phyloP scores from a whole-genome alignment of 441 rosid genomes.

The Gossypium schwendimanii region DNA sequence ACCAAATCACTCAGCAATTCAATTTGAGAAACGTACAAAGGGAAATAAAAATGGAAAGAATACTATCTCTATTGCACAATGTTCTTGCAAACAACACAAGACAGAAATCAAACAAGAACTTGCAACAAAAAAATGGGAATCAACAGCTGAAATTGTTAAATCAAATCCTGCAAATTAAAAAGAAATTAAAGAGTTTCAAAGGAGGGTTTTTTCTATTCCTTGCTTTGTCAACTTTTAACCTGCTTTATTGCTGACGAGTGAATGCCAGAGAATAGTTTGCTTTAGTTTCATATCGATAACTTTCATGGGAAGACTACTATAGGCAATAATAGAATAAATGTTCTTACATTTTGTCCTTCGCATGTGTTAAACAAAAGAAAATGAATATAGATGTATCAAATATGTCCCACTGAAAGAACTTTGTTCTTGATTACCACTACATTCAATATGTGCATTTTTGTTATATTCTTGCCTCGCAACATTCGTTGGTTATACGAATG shows the following conservation, averaged over 20 bases:
- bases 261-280: background rate
- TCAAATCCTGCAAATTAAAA: background rate
- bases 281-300: background rate
- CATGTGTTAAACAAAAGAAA: background rate
- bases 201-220: background rate
- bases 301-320: background rate
- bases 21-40: constrained; percentile 1
- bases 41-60: background rate
- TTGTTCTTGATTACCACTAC: background rate
- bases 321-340: background rate
- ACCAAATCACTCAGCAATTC: constrained; percentile 1
- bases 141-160: background rate
- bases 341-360: background rate
- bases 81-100: background rate
- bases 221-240: background rate
- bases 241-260: background rate
- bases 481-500: background rate
- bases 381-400: background rate
- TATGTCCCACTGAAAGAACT: background rate
- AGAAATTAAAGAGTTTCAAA: background rate
- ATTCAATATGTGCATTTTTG: background rate
- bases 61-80: background rate
- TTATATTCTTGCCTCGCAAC: background rate
- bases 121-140: background rate
- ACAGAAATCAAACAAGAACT: background rate